These are phyloP conservation scores for Kazachstania viticola DNA, from an alignment of 805 yeast genomes.

Conservation along the genomic window DNA sequence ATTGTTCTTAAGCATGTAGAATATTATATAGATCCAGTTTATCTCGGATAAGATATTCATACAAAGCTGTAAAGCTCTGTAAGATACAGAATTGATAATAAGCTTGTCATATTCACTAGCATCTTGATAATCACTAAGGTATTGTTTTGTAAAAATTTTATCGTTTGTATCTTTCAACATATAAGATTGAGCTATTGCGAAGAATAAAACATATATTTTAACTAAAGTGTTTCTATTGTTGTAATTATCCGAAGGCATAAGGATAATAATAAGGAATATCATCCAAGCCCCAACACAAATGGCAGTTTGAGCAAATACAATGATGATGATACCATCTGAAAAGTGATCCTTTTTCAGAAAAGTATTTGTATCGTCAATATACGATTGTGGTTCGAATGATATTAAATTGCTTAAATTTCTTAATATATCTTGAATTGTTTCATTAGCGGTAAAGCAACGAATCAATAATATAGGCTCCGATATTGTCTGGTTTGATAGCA, in stretches of 20 bases:
- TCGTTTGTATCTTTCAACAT: constrained; percentile 35
- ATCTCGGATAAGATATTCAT: constrained; percentile 9
- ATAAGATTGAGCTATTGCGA: constrained; percentile 43
- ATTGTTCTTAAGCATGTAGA: constrained; percentile 18
- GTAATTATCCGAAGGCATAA: constrained; percentile 33
- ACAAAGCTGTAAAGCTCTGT: constrained; percentile 9
- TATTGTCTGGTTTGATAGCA: constrained; percentile 5
- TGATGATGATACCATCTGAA: constrained; percentile 29
- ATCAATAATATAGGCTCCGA: constrained; percentile 13
- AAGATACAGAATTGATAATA: constrained; percentile 10
- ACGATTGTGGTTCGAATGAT: not conserved
- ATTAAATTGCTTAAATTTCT: too few relatives aligned
- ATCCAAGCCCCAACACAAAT: constrained; percentile 60
- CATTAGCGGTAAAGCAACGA: too few relatives aligned
- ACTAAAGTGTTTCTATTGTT: constrained; percentile 49
- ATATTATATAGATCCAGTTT: constrained; percentile 22
- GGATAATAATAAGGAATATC: constrained; percentile 43
- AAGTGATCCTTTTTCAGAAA: constrained; percentile 26
- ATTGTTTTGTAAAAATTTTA: constrained; percentile 37
- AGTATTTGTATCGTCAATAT: constrained; percentile 1
- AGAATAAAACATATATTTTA: constrained; percentile 44
- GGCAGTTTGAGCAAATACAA: constrained; percentile 43
- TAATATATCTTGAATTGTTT: too few relatives aligned
- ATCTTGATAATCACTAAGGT: constrained; percentile 42
- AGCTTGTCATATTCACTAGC: constrained; percentile 26